Conservation (phyloP, 2,329 filamentous ascomycete genomes). For the Fusarium incarnatum region DNA sequence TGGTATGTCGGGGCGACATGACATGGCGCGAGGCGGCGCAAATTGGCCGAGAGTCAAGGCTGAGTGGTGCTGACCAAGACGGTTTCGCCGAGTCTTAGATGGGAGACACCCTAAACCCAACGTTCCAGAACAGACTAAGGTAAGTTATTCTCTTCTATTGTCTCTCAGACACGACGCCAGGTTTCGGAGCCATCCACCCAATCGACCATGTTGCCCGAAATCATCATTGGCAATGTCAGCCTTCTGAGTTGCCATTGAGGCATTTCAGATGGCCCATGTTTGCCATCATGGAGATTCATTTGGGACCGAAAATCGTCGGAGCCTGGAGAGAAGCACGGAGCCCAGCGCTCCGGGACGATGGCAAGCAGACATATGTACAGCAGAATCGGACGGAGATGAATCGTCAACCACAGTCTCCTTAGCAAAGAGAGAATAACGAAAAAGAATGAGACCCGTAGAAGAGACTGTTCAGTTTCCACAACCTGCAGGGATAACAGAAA, state of each 20-base stretch:
- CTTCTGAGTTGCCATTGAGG: constrained; percentile 19
- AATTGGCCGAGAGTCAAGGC: constrained; percentile 27
- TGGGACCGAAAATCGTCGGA: constrained; percentile 38
- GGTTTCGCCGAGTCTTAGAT: constrained; percentile 29
- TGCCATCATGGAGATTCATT: constrained; percentile 19
- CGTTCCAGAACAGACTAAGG: constrained; percentile 40
- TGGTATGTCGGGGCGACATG: constrained; percentile 17
- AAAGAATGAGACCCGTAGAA: constrained; percentile 8
- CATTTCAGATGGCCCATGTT: constrained; percentile 12
- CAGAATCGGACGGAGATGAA: constrained; percentile 13
- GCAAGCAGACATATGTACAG: not conserved
- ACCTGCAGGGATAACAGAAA: constrained; percentile 28
- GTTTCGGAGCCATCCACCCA: constrained; percentile 22
- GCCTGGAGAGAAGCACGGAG: constrained; percentile 5
- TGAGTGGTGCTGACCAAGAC: constrained; percentile 31
- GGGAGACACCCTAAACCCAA: constrained; percentile 24
- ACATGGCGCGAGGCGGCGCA: constrained; percentile 23
- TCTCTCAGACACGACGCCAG: constrained; percentile 18
- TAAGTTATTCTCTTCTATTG: constrained; percentile 12
- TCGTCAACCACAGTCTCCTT: constrained; percentile 13
- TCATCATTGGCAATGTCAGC: constrained; percentile 9
- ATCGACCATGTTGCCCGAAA: constrained; percentile 28
- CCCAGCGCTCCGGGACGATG: constrained; percentile 3
- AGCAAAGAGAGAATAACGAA: not conserved
- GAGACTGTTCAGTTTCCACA: constrained; percentile 29